A percentile compares a stretch with the other conserved stretches of the same genome.
Conservation (phyloP, 2,329 filamentous ascomycete genomes). For the Fusarium sp. region DNA sequence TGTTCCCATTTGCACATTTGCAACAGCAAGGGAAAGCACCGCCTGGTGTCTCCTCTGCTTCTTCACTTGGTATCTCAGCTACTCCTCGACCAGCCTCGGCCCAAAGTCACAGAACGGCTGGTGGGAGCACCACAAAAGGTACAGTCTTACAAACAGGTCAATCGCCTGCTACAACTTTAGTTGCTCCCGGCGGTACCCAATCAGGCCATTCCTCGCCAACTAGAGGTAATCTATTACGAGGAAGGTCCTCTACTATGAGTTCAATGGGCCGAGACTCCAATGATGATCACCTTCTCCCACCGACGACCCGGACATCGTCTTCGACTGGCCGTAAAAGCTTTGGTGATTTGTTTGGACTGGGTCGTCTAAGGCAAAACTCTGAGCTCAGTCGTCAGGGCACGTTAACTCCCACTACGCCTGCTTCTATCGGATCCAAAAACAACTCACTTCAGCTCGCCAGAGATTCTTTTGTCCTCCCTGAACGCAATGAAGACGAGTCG, state of each 20-base stretch:
- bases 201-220: slow-evolving; percentile 76
- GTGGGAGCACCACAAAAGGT: slow-evolving; percentile 32
- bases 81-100: slow-evolving; percentile 53
- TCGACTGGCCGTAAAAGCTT: slow-evolving; percentile 95
- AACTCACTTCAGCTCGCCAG: slow-evolving; percentile 84
- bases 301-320: slow-evolving; percentile 79
- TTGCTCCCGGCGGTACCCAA: slow-evolving; percentile 54
- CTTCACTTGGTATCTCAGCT: slow-evolving; percentile 53
- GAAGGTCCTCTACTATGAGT: slow-evolving; percentile 89
- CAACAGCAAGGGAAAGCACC: slow-evolving; percentile 71
- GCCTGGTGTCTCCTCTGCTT: slow-evolving; percentile 54
- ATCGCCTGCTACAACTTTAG: slow-evolving; percentile 63
- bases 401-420: slow-evolving; percentile 75
- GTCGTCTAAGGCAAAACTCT: slow-evolving; percentile 83
- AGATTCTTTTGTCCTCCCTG: slow-evolving; percentile 77
- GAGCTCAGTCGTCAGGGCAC: slow-evolving; percentile 78
- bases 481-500: slow-evolving; percentile 87
- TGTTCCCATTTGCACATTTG: slow-evolving; percentile 89
- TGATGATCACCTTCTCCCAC: slow-evolving; percentile 75
- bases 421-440: slow-evolving; percentile 77
- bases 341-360: slow-evolving; percentile 84
- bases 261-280: slow-evolving; percentile 80
- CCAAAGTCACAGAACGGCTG: slow-evolving; percentile 46
- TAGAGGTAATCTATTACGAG: slow-evolving; percentile 71
- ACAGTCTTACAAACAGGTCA: slow-evolving; percentile 40